These are phyloP conservation scores for Begonia masoniana DNA, from an alignment of 306 rosid genomes.

Conservation along the genomic window DNA sequence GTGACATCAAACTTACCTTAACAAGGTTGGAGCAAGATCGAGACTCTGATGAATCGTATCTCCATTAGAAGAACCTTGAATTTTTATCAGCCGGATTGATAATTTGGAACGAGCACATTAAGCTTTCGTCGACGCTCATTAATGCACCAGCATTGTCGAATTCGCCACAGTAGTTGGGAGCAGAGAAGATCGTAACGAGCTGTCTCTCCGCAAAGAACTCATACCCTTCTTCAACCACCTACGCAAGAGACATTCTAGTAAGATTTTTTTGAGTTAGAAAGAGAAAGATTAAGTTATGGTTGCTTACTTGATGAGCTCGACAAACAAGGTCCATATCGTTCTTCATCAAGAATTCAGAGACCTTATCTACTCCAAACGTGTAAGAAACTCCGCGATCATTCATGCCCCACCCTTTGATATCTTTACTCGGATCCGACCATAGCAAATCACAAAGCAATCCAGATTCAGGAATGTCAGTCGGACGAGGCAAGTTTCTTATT, in stretches of 20 bases:
- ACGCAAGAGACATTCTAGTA: not conserved
- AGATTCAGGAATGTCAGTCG: constrained; percentile 24
- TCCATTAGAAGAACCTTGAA: constrained; percentile 9
- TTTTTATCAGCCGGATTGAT: constrained; percentile 28
- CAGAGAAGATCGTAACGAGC: constrained; percentile 32
- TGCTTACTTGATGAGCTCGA: constrained; percentile 24
- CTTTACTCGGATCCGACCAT: constrained; percentile 30
- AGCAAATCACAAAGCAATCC: constrained; percentile 32
- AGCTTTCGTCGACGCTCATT: constrained; percentile 29
- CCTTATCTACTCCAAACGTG: constrained; percentile 22
- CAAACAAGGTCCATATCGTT: constrained; percentile 32
- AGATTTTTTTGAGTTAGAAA: not conserved
- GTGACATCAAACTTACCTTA: constrained; percentile 5
- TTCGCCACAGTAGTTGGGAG: constrained; percentile 33
- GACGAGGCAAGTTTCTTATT: constrained; percentile 23
- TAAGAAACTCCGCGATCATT: constrained; percentile 32
- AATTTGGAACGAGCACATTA: constrained; percentile 32
- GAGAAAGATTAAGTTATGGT: not conserved
- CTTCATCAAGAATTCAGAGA: constrained; percentile 2
- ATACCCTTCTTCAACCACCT: constrained; percentile 32
- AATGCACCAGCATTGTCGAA: constrained; percentile 33
- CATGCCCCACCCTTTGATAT: constrained; percentile 33
- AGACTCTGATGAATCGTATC: constrained; percentile 7
- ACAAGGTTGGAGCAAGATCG: constrained; percentile 1
- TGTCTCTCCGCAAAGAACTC: constrained; percentile 33